Evolutionary conservation across 1,284 basidiomycete genomes (phyloP).

Genomic region (Ceratobasidium sp.): DNA sequence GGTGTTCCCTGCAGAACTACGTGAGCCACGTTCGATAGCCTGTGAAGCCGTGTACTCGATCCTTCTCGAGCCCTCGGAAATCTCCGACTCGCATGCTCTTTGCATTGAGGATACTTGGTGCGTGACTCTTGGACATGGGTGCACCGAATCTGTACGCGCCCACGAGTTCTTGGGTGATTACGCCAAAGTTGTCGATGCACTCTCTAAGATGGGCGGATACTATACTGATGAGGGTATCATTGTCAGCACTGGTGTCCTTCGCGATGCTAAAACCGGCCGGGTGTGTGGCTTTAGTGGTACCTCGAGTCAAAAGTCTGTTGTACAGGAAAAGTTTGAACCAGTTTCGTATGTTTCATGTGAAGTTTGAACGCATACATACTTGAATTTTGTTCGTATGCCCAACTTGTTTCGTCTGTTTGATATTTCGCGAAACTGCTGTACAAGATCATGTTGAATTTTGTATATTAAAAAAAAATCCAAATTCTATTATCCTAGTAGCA

Average conservation of each 20-base stretch:
- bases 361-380: constrained; percentile 25
- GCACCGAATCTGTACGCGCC: constrained; percentile 33
- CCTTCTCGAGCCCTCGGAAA: constrained; percentile 40
- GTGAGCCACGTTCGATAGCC: not conserved
- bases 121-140: constrained; percentile 43
- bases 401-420: too few species aligned
- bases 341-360: not conserved
- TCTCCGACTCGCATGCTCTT: constrained; percentile 40
- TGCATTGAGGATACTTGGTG: constrained; percentile 41
- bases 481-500: too few species aligned
- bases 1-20: constrained; percentile 44
- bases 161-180: constrained; percentile 42
- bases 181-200: constrained; percentile 23
- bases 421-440: too few species aligned
- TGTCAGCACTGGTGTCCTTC: constrained; percentile 24
- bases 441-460: too few species aligned
- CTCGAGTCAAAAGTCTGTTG: not conserved
- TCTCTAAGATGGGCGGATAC: constrained; percentile 17
- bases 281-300: constrained; percentile 37
- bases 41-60: constrained; percentile 44
- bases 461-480: too few species aligned
- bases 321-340: not conserved
- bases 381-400: not conserved
- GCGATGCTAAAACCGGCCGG: constrained; percentile 15
- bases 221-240: constrained; percentile 20